Percentiles rank a stretch among this genome's conserved stretches.
These are phyloP conservation scores for Huntiella moniliformis DNA, from an alignment of 2,329 filamentous ascomycete species.

Conservation along the genomic window DNA sequence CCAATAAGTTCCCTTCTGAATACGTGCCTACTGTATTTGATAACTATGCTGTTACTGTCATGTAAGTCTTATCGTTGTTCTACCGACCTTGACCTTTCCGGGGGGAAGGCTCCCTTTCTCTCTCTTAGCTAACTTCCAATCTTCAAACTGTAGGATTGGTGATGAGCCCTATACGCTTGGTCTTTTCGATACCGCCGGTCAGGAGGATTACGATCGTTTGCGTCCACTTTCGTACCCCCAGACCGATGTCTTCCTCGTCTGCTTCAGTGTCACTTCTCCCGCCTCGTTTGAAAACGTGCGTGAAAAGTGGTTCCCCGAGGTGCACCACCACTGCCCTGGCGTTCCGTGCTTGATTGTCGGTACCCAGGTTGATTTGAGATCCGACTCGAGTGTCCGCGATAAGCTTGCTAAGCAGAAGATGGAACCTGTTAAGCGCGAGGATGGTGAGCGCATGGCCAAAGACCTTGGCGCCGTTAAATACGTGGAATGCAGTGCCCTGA, in stretches of 20 bases:
- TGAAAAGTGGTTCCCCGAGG: slow-evolving; percentile 98
- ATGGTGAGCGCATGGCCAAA: slow-evolving; percentile 91
- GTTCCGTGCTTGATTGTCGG: slow-evolving; percentile 96
- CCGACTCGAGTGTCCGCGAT: slow-evolving; percentile 70
- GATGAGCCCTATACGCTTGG: slow-evolving; percentile 96
- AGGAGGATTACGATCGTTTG: slow-evolving; percentile 97
- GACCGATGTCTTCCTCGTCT: slow-evolving; percentile 96
- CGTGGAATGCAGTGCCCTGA: slow-evolving; percentile 93
- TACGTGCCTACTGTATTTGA: slow-evolving; percentile 99
- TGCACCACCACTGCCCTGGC: slow-evolving; percentile 94
- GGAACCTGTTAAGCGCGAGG: slow-evolving; percentile 76
- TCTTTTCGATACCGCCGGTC: slow-evolving; percentile 93
- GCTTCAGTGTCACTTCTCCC: slow-evolving; percentile 93
- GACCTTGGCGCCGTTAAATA: slow-evolving; percentile 97
- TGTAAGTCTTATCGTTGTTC: slow-evolving; percentile 45
- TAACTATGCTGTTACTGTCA: slow-evolving; percentile 98
- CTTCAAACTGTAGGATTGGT: slow-evolving; percentile 56
- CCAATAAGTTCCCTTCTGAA: slow-evolving; percentile 99
- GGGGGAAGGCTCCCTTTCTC: slow-evolving; percentile 12
- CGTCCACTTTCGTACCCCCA: slow-evolving; percentile 94
- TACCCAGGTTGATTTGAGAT: slow-evolving; percentile 89
- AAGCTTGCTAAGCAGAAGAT: slow-evolving; percentile 95
- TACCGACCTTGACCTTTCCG: not conserved
- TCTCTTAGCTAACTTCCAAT: not conserved
- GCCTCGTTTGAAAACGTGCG: slow-evolving; percentile 98